Conservation (phyloP, 202 grass and related monocot species). For the Bolboschoenoplectus hybrid region DNA sequence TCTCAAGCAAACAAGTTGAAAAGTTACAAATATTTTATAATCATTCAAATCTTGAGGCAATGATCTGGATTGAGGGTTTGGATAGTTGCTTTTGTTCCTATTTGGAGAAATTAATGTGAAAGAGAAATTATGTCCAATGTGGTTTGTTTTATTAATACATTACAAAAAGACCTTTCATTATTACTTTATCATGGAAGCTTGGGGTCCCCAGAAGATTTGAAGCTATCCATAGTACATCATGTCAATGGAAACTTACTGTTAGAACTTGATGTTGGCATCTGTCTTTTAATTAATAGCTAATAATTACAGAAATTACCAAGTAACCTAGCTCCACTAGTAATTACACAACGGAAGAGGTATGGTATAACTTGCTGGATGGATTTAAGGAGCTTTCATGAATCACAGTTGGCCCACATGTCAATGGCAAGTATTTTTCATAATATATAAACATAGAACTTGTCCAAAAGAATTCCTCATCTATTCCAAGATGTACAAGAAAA, state of each 20-base stretch:
- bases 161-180: neutral
- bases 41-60: neutral
- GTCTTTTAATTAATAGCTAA: neutral
- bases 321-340: neutral
- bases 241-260: conserved; percentile 10
- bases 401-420: neutral
- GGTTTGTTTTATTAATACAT: conserved; percentile 15
- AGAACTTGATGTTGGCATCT: conserved; percentile 9
- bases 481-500: neutral
- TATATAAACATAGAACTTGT: neutral
- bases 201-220: neutral
- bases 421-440: neutral
- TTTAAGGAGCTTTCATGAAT: conserved; percentile 3
- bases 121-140: conserved; percentile 1
- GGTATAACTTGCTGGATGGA: neutral
- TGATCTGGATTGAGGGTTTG: neutral
- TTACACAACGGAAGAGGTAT: conserved; percentile 6
- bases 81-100: neutral
- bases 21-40: neutral
- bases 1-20: neutral
- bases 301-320: conserved; percentile 14
- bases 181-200: neutral
- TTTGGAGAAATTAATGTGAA: conserved; percentile 21
- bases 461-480: neutral
- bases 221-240: neutral